Percentiles rank a stretch among this genome's conserved stretches.
Evolutionary conservation across 768 basidiomycete species (phyloP).

Genomic region (Auriscalpium microsporum): DNA sequence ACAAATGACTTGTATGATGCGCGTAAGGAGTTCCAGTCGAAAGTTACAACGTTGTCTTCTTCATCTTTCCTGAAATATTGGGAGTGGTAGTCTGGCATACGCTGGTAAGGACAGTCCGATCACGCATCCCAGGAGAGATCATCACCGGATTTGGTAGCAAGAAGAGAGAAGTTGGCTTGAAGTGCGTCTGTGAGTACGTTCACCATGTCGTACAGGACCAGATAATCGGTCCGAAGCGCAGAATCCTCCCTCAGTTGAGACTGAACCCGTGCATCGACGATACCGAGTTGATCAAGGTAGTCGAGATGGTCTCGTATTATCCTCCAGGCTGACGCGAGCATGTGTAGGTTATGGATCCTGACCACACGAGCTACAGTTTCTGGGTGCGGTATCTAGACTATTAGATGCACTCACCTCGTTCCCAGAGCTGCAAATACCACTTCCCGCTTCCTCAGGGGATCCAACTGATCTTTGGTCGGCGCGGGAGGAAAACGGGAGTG

Average conservation of each 20-base stretch:
- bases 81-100: conserved; percentile 53
- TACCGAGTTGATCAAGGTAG: conserved; percentile 44
- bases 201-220: conserved; percentile 58
- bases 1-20: conserved; percentile 67
- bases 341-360: conserved; percentile 77
- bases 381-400: no score
- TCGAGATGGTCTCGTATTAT: conserved; percentile 53
- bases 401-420: conserved; percentile 12
- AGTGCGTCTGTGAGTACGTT: conserved; percentile 48
- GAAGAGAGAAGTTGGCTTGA: conserved; percentile 57
- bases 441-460: conserved; percentile 2
- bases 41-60: conserved; percentile 47
- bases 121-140: conserved; percentile 4
- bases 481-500: conserved; percentile 35
- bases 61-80: conserved; percentile 53
- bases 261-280: conserved; percentile 46
- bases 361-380: no score
- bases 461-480: not conserved
- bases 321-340: conserved; percentile 79
- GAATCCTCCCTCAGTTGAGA: conserved; percentile 43
- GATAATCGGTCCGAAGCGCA: conserved; percentile 47
- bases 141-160: conserved; percentile 67
- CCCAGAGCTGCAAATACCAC: conserved; percentile 13
- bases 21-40: conserved; percentile 57
- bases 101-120: no score